Conservation (phyloP, 129 eudicot species). For the Artemisia annua region DNA sequence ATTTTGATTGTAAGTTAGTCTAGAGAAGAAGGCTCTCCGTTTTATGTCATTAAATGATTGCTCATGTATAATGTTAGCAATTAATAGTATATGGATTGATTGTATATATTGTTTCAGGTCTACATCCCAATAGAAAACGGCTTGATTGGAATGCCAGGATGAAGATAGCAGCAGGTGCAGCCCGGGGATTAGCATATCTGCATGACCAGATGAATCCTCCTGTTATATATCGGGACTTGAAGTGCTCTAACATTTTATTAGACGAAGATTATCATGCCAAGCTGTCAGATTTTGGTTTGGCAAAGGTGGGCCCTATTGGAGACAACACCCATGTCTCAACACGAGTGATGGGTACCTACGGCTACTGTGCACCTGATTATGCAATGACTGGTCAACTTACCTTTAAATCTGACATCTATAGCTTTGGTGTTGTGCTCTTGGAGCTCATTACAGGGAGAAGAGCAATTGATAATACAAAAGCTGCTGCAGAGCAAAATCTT, state of each 20-base stretch:
- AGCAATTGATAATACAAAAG: conserved; percentile 62
- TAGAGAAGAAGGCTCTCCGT: not conserved
- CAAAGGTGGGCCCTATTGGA: conserved; percentile 92
- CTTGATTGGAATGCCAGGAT: conserved; percentile 84
- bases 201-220: conserved; percentile 79
- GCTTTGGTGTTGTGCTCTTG: conserved; percentile 95
- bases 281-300: conserved; percentile 91
- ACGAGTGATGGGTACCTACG: conserved; percentile 96
- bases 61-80: not conserved
- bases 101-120: conserved; percentile 23
- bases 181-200: conserved; percentile 75
- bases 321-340: conserved; percentile 94
- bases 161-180: conserved; percentile 90
- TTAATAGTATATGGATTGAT: not conserved
- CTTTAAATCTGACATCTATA: conserved; percentile 81
- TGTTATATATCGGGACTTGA: conserved; percentile 84
- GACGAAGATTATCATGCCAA: conserved; percentile 77
- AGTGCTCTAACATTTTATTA: conserved; percentile 81
- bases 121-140: conserved; percentile 26
- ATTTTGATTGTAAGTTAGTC: not conserved
- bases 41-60: not conserved
- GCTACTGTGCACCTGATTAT: conserved; percentile 96
- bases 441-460: conserved; percentile 81
- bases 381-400: conserved; percentile 97
- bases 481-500: conserved; percentile 62